Evolutionary conservation across 768 basidiomycete genomes (phyloP).

Genomic region (Roridomyces roridus): DNA sequence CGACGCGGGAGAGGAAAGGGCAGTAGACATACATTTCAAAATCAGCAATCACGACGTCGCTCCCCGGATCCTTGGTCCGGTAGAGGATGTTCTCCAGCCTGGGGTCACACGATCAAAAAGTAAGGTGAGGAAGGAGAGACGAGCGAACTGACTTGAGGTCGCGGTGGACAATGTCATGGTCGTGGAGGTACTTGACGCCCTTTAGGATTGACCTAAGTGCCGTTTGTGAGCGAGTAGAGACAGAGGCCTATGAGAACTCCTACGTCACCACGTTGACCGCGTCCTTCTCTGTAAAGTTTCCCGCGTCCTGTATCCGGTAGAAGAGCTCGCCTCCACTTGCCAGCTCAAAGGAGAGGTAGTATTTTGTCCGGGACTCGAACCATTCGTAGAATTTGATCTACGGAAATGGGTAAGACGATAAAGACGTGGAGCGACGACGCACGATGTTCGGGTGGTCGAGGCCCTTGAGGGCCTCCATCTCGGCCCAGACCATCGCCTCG

Average conservation of each 20-base stretch:
- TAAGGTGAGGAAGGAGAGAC: not conserved
- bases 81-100: constrained; percentile 98
- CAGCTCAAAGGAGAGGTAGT: constrained; percentile 95
- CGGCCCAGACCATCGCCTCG: constrained; percentile 86
- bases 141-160: constrained; percentile 78
- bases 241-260: no score
- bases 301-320: constrained; percentile 80
- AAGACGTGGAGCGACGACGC: constrained; percentile 30
- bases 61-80: constrained; percentile 73
- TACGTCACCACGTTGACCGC: constrained; percentile 80
- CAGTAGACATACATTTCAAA: constrained; percentile 84
- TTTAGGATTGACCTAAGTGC: constrained; percentile 73
- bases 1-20: not conserved
- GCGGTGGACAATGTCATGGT: constrained; percentile 93
- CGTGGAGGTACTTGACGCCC: constrained; percentile 89
- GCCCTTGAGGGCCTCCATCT: constrained; percentile 92
- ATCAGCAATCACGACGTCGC: constrained; percentile 94
- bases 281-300: constrained; percentile 94
- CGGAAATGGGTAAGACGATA: not conserved
- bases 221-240: no score
- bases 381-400: constrained; percentile 96
- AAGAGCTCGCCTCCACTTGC: constrained; percentile 96
- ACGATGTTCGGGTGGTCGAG: constrained; percentile 94
- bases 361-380: constrained; percentile 94
- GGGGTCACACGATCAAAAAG: constrained; percentile 2